These are phyloP conservation scores for Chaetomium strumarium DNA, from an alignment of 2,329 filamentous ascomycete species.

Conservation along the genomic window DNA sequence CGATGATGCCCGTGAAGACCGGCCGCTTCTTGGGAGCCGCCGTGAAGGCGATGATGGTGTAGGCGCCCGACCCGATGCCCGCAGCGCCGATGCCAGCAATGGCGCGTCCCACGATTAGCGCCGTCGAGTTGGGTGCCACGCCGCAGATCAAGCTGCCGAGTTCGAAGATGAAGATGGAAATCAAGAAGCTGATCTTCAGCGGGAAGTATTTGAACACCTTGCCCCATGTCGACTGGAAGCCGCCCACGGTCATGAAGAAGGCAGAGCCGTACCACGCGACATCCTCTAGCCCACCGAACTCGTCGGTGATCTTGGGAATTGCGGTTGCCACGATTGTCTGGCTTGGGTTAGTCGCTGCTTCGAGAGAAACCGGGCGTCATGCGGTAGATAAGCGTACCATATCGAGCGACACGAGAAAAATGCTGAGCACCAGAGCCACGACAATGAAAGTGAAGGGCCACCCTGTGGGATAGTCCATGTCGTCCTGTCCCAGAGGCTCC, in stretches of 20 bases:
- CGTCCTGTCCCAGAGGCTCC: not conserved
- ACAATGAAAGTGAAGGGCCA: slow-evolving; percentile 14
- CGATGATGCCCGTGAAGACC: slow-evolving; percentile 18
- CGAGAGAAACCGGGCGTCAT: not conserved
- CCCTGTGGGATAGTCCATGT: slow-evolving; percentile 7
- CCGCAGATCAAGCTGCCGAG: slow-evolving; percentile 19
- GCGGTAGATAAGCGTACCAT: slow-evolving; percentile 2
- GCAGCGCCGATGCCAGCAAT: slow-evolving; percentile 18
- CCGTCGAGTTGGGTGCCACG: slow-evolving; percentile 16
- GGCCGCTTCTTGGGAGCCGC: slow-evolving; percentile 15
- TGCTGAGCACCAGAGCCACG: slow-evolving; percentile 17
- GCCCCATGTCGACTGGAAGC: slow-evolving; percentile 20
- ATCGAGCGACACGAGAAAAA: slow-evolving; percentile 18
- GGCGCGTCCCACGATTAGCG: slow-evolving; percentile 18
- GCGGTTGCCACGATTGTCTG: slow-evolving; percentile 24
- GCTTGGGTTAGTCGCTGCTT: not conserved
- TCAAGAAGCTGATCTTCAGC: slow-evolving; percentile 17
- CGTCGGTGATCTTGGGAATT: slow-evolving; percentile 22
- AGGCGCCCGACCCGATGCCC: slow-evolving; percentile 18
- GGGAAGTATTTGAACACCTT: slow-evolving; percentile 20
- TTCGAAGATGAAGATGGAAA: slow-evolving; percentile 18
- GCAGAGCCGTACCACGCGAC: slow-evolving; percentile 23
- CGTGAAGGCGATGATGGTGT: slow-evolving; percentile 16
- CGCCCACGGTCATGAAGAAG: slow-evolving; percentile 23
- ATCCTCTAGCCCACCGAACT: slow-evolving; percentile 19